A percentile compares a stretch with the other conserved stretches of the same genome.
Evolutionary conservation across 306 rosid species (phyloP).

Genomic region (Geum urbanum): DNA sequence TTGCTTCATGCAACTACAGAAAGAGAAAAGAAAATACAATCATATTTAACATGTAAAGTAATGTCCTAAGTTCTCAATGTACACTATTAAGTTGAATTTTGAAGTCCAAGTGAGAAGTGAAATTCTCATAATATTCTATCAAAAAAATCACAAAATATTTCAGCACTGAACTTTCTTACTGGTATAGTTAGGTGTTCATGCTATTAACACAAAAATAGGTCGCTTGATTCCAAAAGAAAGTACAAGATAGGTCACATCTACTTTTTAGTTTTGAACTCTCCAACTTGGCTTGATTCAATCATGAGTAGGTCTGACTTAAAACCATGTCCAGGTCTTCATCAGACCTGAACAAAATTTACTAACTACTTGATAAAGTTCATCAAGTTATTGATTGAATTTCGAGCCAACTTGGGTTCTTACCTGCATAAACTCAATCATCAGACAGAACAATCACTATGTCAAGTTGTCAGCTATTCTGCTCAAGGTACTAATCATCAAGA

Average conservation of each 20-base stretch:
- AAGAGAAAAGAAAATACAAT: constrained; percentile 31
- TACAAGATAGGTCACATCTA: constrained; percentile 2
- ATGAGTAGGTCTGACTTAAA: constrained; percentile 44
- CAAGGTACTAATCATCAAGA: neutral
- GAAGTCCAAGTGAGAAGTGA: constrained; percentile 9
- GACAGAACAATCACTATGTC: constrained; percentile 34
- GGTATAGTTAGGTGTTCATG: neutral
- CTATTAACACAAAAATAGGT: constrained; percentile 2
- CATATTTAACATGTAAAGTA: constrained; percentile 11
- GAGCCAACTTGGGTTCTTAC: constrained; percentile 72
- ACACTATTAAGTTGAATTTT: constrained; percentile 1
- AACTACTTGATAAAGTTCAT: constrained; percentile 48
- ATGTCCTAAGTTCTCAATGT: constrained; percentile 7
- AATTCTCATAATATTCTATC: constrained; percentile 2
- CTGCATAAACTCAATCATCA: constrained; percentile 50
- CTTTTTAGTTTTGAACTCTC: constrained; percentile 40
- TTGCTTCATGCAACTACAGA: constrained; percentile 86
- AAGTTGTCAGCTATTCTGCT: neutral
- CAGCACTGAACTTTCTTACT: constrained; percentile 7
- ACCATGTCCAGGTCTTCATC: constrained; percentile 58
- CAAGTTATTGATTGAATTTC: constrained; percentile 56
- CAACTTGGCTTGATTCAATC: constrained; percentile 75
- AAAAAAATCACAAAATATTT: no score
- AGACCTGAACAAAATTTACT: constrained; percentile 56
- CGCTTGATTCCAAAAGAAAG: neutral